These are phyloP conservation scores for Didymella keratinophila DNA, from an alignment of 2,329 filamentous ascomycete species.

Conservation along the genomic window DNA sequence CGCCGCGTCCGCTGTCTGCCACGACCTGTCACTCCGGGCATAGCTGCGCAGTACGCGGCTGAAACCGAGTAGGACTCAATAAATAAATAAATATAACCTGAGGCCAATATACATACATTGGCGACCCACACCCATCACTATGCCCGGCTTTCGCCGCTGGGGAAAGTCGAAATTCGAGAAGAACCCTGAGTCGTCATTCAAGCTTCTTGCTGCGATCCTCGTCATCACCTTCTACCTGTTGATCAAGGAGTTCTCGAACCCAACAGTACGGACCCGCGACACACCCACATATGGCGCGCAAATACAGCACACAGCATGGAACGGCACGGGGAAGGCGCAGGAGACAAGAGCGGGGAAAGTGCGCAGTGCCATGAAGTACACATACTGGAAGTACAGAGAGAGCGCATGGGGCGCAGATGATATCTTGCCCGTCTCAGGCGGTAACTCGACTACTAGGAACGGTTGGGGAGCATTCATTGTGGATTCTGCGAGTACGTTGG, in stretches of 20 bases:
- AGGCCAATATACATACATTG: slow-evolving; percentile 24
- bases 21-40: too few species aligned
- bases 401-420: slow-evolving; percentile 53
- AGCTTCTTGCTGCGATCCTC: slow-evolving; percentile 51
- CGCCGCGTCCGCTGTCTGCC: too few species aligned
- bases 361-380: slow-evolving; percentile 51
- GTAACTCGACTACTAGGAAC: slow-evolving; percentile 46
- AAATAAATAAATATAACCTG: too few species aligned
- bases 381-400: slow-evolving; percentile 51
- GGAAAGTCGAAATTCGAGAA: slow-evolving; percentile 49
- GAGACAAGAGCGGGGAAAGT: slow-evolving; percentile 45
- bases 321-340: slow-evolving; percentile 48
- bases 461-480: slow-evolving; percentile 56
- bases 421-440: slow-evolving; percentile 51
- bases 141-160: slow-evolving; percentile 50
- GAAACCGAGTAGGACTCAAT: too few species aligned
- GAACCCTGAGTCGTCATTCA: slow-evolving; percentile 53
- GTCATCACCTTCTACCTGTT: slow-evolving; percentile 53
- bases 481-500: slow-evolving; percentile 52
- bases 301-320: slow-evolving; percentile 48
- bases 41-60: too few species aligned
- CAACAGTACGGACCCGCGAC: slow-evolving; percentile 33
- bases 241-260: slow-evolving; percentile 48
- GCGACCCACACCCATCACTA: slow-evolving; percentile 26
- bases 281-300: slow-evolving; percentile 31